phyloP scores from a whole-genome alignment of 2,329 filamentous ascomycete species.

The Arthroderma uncinatum region DNA sequence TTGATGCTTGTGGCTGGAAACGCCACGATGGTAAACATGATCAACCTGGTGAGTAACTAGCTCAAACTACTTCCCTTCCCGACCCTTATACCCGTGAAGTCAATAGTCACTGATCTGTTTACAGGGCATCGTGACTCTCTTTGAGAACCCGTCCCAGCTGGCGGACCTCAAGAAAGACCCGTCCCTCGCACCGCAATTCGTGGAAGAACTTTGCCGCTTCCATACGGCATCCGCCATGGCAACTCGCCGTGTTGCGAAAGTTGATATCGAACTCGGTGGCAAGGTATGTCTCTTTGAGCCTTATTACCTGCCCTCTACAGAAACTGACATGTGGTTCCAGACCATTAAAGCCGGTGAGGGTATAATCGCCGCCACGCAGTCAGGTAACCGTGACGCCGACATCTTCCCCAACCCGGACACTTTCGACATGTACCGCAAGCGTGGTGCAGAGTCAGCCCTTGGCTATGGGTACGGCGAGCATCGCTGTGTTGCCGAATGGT shows the following conservation, averaged over 20 bases:
- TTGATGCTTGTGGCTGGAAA: constrained; percentile 43
- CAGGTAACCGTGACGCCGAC: constrained; percentile 40
- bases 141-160: constrained; percentile 36
- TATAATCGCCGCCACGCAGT: constrained; percentile 40
- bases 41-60: constrained; percentile 28
- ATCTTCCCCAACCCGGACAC: constrained; percentile 32
- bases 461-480: constrained; percentile 41
- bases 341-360: constrained; percentile 36
- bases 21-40: constrained; percentile 44
- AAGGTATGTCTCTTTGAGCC: constrained; percentile 20
- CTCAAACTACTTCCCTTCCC: neutral
- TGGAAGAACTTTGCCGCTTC: constrained; percentile 41
- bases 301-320: neutral
- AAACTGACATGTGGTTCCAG: constrained; percentile 13
- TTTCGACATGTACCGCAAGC: constrained; percentile 37
- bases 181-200: constrained; percentile 30
- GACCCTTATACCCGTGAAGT: no score
- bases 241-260: constrained; percentile 40
- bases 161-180: constrained; percentile 33
- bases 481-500: constrained; percentile 37
- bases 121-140: constrained; percentile 37
- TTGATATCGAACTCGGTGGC: constrained; percentile 36
- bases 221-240: constrained; percentile 40
- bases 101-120: constrained; percentile 4
- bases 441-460: constrained; percentile 27